Percentiles rank a stretch among this genome's conserved stretches.
phyloP scores from a whole-genome alignment of 2,329 filamentous ascomycete genomes.

The Tothia fuscella region DNA sequence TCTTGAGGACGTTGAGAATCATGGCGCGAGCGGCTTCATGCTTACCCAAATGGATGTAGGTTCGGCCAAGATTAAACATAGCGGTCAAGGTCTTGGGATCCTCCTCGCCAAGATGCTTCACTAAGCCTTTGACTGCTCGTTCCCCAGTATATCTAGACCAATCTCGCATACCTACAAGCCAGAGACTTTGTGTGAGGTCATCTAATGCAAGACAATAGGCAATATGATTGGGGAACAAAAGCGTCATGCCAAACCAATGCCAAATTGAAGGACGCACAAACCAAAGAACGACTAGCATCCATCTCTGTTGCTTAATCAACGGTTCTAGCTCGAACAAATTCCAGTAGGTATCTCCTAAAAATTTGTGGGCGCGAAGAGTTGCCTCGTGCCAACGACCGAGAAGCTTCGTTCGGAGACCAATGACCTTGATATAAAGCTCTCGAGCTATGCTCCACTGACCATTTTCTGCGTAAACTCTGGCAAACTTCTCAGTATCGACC shows the following conservation, averaged over 20 bases:
- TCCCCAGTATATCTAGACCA: neutral
- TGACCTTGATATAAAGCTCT: slow-evolving; percentile 12
- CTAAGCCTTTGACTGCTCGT: slow-evolving; percentile 11
- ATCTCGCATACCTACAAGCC: neutral
- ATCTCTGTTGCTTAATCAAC: neutral
- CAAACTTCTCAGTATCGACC: slow-evolving; percentile 17
- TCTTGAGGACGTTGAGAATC: slow-evolving; percentile 13
- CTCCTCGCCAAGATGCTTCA: slow-evolving; percentile 1
- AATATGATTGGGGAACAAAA: neutral
- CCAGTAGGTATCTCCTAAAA: slow-evolving; percentile 4
- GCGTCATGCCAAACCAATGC: neutral
- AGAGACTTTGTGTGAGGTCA: slow-evolving; percentile 1
- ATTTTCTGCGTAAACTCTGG: slow-evolving; percentile 18
- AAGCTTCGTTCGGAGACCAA: neutral
- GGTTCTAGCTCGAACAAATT: slow-evolving; percentile 6
- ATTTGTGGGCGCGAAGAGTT: slow-evolving; percentile 8
- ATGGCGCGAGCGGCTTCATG: slow-evolving; percentile 12
- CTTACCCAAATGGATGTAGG: slow-evolving; percentile 15
- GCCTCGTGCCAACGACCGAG: slow-evolving; percentile 1
- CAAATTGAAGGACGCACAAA: neutral
- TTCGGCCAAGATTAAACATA: slow-evolving; percentile 12
- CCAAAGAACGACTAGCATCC: slow-evolving; percentile 8
- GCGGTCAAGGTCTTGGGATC: slow-evolving; percentile 8
- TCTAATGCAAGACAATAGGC: slow-evolving; percentile 1
- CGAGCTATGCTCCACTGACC: slow-evolving; percentile 18